These are phyloP conservation scores for Hippophae rhamnoides DNA, from an alignment of 306 rosid species.

Conservation along the genomic window DNA sequence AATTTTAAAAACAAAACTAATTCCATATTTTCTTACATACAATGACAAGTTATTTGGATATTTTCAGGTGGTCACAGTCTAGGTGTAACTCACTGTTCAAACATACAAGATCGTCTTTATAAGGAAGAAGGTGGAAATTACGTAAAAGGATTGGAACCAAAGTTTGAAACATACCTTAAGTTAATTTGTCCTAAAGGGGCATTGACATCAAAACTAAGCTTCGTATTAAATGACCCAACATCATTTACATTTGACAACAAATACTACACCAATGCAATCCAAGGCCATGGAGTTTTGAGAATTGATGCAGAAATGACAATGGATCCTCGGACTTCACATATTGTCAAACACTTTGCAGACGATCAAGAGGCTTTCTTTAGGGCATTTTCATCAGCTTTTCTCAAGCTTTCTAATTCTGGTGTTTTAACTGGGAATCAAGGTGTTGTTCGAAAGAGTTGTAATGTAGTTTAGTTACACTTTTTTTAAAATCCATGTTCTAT, in stretches of 20 bases:
- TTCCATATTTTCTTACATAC: too few relatives aligned
- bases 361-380: conserved; percentile 20
- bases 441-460: conserved; percentile 18
- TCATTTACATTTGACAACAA: conserved; percentile 16
- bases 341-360: conserved; percentile 4
- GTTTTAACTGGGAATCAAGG: conserved; percentile 23
- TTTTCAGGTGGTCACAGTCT: conserved; percentile 22
- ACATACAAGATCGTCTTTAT: conserved; percentile 16
- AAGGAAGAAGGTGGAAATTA: conserved; percentile 1
- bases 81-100: conserved; percentile 25
- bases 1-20: too few relatives aligned
- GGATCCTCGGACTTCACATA: conserved; percentile 17
- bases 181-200: conserved; percentile 16
- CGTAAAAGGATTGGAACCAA: conserved; percentile 12
- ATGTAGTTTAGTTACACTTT: background rate
- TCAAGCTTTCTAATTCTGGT: conserved; percentile 25
- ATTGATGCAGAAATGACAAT: conserved; percentile 24
- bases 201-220: conserved; percentile 14
- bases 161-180: conserved; percentile 20
- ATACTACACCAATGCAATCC: conserved; percentile 17
- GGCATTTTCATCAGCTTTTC: conserved; percentile 26
- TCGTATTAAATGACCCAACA: conserved; percentile 26
- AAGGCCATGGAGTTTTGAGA: conserved; percentile 24
- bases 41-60: too few relatives aligned
- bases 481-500: too few relatives aligned